Evolutionary conservation across 164 flowering plant species (phyloP), one percentile per base, ranked within the genome.

Genomic region (Tinospora cordifolia): DNA sequence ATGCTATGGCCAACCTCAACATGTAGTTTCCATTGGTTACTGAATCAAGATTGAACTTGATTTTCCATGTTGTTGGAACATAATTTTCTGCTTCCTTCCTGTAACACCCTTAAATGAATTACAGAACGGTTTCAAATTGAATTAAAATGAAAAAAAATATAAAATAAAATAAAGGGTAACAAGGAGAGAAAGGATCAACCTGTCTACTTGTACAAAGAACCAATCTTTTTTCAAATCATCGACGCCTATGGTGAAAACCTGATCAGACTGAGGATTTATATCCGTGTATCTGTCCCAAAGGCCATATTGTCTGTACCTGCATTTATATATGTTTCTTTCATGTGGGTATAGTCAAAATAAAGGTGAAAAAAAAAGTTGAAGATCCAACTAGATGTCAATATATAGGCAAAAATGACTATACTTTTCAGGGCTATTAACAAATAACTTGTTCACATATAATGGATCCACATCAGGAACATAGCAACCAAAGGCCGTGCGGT

Each of bases 211-310:
- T 12, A 82, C 85, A 69, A 83, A 85, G 74, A 87, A 87, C 91
- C 91, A 87, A 65, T 87, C 87, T 47, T 75, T 85, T 67, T 82
- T 80, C 0, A 79, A 75, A 75, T 84, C 82, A 65, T 73, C 76
- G 13, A 75, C 76, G 1, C 91, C 91, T 66, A 87, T 60, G 0
- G 82, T 84, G 80, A 81, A 87, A 54, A 72, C 80, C 67, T 75
- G 85, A 77, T 87, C 87, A 21, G 54, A 44, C 57, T 57, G 63
- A 7, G 87, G 83, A 62, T 84, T 74, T 63, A 82, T 44, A 62
- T 85, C 87, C 8, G 89, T 80, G 75, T 87, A 86, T 72, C 89
- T 76, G 46, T 84, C 87, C 91, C 91, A 87, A 46, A 83, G 67
- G 11, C 86, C 88, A 76, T 87, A 85, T 67, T 84, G 90, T 58